Evolutionary conservation across 495 filamentous ascomycete species (phyloP).

Genomic region (Staphylotrichum tortipilum): DNA sequence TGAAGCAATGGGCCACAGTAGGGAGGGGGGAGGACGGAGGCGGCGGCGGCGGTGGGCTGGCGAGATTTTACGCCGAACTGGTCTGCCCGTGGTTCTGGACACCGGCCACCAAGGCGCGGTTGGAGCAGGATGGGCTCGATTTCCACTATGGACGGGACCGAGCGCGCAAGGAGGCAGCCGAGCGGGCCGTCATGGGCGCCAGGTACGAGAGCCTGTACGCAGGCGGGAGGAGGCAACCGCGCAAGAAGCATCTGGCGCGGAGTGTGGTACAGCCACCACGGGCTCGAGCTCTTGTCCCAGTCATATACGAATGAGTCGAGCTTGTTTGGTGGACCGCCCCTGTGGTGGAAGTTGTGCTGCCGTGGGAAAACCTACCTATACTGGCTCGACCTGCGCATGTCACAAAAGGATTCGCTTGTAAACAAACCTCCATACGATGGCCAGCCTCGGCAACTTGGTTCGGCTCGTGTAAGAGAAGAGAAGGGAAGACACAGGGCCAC

Average conservation of each 20-base stretch:
- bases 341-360: too few species aligned
- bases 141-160: background rate
- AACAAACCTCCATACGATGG: too few species aligned
- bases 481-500: too few species aligned
- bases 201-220: background rate
- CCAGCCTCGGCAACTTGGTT: too few species aligned
- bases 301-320: background rate
- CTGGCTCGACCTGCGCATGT: too few species aligned
- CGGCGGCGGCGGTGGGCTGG: background rate
- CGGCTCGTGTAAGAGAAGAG: too few species aligned
- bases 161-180: background rate
- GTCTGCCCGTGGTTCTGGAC: background rate
- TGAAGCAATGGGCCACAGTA: background rate
- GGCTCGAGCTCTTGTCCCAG: background rate
- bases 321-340: background rate
- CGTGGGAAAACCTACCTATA: too few species aligned
- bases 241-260: background rate
- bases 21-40: too few species aligned
- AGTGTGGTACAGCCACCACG: background rate
- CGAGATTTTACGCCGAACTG: background rate
- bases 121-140: background rate
- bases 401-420: too few species aligned
- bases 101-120: too few species aligned
- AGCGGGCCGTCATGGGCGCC: background rate
- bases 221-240: background rate